A percentile compares a stretch with the other conserved stretches of the same genome.
phyloP scores from a whole-genome alignment of 2,329 filamentous ascomycete species.

The Arthroderma uncinatum region DNA sequence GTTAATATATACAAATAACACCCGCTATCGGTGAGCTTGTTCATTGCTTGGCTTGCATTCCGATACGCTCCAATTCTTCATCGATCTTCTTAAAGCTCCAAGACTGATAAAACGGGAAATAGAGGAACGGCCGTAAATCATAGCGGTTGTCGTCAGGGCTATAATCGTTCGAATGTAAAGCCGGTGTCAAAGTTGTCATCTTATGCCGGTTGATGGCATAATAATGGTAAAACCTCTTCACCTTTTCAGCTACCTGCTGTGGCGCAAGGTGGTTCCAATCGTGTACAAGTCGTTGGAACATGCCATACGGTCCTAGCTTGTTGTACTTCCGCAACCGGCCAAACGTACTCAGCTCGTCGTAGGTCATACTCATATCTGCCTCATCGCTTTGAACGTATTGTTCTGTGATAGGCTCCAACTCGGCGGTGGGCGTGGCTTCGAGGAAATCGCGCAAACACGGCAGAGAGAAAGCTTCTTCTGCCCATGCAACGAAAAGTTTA shows the following conservation, averaged over 20 bases:
- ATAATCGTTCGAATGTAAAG: constrained; percentile 40
- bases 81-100: constrained; percentile 14
- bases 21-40: neutral
- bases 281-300: constrained; percentile 41
- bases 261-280: constrained; percentile 33
- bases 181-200: constrained; percentile 46
- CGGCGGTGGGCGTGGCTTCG: constrained; percentile 48
- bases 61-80: constrained; percentile 11
- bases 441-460: constrained; percentile 47
- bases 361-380: constrained; percentile 39
- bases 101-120: constrained; percentile 15
- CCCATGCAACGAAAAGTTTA: constrained; percentile 57
- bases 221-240: constrained; percentile 24
- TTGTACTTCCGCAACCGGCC: constrained; percentile 42
- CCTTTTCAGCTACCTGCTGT: constrained; percentile 32
- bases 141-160: constrained; percentile 33
- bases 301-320: constrained; percentile 43
- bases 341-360: constrained; percentile 43
- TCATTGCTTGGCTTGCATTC: constrained; percentile 2
- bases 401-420: constrained; percentile 53
- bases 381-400: constrained; percentile 47
- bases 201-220: constrained; percentile 51
- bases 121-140: constrained; percentile 45
- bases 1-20: neutral
- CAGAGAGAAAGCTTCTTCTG: constrained; percentile 47